Evolutionary conservation across 2,329 filamentous ascomycete genomes (phyloP), one percentile per base, ranked within the genome.

Genomic region (Thermothelomyces thermophilus): DNA sequence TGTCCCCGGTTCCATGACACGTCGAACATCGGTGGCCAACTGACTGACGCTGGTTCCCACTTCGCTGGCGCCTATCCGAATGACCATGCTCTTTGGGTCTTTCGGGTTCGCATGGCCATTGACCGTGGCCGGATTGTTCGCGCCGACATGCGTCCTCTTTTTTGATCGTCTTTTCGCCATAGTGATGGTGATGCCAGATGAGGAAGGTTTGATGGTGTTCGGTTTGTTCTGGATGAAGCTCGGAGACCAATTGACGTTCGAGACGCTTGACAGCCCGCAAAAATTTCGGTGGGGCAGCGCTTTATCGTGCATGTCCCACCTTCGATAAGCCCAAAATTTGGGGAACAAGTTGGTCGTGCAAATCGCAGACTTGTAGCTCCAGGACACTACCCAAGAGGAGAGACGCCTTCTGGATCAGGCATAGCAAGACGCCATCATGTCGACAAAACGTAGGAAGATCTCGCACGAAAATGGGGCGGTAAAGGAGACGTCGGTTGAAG

Each of bases 11-110:
- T 97, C 90, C 90, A 98, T 95, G 72, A 97, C 91, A 48, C 78
- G 77, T 61, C 93, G 83, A 52, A 97, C 87, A 71, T 98, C 93
- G 60, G 86, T 83, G 19, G 91, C 90, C 60, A 98, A 75, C 70
- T 97, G 90, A 66, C 85, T 91, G 61, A 98, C 80, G 66, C 87
- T 95, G 52, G 88, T 82, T 51, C 93, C 93, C 46, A 98, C 89
- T 65, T 96, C 88, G 62, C 90, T 87, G 60, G 90, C 91, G 61
- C 93, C 93, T 62, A 96, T 90, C 60, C 93, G 87, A 68, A 98
- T 95, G 51, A 98, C 91, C 91, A 98, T 96, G 66, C 86, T 94
- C 76, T 96, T 96, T 30, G 93, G 93, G 45, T 83, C 77, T 57
- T 83, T 81, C 46, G 78, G 75, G 20, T 82, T 78, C 51, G 80